phyloP scores from a whole-genome alignment of 2,329 filamentous ascomycete species.

The Cladosporium velox region DNA sequence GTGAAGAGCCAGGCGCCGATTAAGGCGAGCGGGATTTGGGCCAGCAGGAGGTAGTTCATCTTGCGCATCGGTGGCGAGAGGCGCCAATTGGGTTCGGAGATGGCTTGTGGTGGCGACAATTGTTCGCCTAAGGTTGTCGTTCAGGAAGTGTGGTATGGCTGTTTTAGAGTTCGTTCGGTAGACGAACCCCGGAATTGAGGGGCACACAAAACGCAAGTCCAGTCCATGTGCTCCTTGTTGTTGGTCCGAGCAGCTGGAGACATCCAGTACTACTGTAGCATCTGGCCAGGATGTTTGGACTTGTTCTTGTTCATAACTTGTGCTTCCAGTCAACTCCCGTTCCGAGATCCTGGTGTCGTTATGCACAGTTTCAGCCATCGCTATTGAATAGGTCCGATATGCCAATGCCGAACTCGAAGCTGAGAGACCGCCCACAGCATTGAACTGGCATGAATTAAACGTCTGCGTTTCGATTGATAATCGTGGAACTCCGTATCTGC shows the following conservation, averaged over 20 bases:
- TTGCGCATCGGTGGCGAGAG: conserved; percentile 15
- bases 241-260: background rate
- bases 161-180: background rate
- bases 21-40: conserved; percentile 44
- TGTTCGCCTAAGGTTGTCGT: too few species aligned
- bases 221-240: background rate
- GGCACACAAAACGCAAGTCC: background rate
- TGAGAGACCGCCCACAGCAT: background rate
- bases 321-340: background rate
- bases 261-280: background rate
- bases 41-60: conserved; percentile 46
- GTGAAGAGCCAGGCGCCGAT: conserved; percentile 52
- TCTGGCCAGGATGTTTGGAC: background rate
- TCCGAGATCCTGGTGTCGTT: background rate
- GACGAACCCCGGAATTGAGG: background rate
- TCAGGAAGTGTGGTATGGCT: too few species aligned
- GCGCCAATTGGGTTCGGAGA: background rate
- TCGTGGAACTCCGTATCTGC: background rate
- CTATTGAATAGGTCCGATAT: background rate
- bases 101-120: background rate
- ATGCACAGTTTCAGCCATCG: background rate
- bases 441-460: background rate
- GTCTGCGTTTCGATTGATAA: background rate
- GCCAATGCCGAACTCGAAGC: background rate
- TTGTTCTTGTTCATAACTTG: background rate